A percentile compares a stretch with the other conserved stretches of the same genome.
These are phyloP conservation scores for Hanseniaspora meyeri DNA, from an alignment of 805 yeast species.

Conservation along the genomic window DNA sequence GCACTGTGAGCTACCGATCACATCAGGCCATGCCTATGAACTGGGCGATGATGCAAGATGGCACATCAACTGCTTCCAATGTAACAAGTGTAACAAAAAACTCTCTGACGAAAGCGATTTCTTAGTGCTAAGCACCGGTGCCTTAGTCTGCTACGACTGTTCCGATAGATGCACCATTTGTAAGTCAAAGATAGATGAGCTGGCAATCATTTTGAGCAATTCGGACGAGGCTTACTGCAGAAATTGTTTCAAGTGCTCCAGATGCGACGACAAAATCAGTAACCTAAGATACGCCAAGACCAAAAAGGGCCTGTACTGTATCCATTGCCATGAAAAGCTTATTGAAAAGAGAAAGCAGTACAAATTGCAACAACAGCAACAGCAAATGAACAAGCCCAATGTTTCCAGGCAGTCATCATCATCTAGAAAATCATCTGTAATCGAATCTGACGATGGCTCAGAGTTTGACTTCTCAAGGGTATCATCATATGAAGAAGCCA, in stretches of 20 bases:
- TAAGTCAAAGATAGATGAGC: conserved; percentile 73
- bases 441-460: conserved; percentile 9
- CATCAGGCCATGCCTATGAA: conserved; percentile 90
- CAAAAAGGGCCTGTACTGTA: conserved; percentile 82
- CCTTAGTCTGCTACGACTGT: conserved; percentile 78
- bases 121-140: conserved; percentile 84
- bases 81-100: conserved; percentile 68
- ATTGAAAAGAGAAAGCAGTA: conserved; percentile 62
- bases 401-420: neutral
- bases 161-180: conserved; percentile 85
- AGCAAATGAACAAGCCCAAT: conserved; percentile 17
- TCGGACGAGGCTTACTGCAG: conserved; percentile 94
- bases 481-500: neutral
- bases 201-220: conserved; percentile 66
- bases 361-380: conserved; percentile 27
- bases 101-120: conserved; percentile 83
- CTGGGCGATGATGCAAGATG: conserved; percentile 77
- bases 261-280: conserved; percentile 74
- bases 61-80: conserved; percentile 87
- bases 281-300: conserved; percentile 87
- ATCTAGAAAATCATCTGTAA: conserved; percentile 13
- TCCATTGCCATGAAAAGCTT: conserved; percentile 77
- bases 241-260: conserved; percentile 76
- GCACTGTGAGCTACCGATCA: conserved; percentile 43
- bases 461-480: conserved; percentile 11